Evolutionary conservation across 1,284 basidiomycete genomes (phyloP).

Genomic region (Phaffia rhodozyma): DNA sequence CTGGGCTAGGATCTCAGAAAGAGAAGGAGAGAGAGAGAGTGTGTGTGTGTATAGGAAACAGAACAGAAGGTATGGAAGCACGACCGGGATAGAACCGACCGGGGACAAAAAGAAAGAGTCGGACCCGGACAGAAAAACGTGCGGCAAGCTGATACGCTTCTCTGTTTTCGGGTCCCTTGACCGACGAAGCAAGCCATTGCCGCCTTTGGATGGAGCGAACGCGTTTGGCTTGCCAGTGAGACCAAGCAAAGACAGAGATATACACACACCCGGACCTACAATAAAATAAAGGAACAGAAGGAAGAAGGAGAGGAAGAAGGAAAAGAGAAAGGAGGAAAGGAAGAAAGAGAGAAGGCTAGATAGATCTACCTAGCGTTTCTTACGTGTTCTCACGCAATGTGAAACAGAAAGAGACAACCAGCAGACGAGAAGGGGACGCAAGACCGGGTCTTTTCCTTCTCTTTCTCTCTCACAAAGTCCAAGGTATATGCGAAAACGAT

Average conservation of each 20-base stretch:
- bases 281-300: too few species aligned
- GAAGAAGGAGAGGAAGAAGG: too few species aligned
- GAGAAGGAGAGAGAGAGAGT: neutral
- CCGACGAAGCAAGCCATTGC: neutral
- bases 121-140: too few species aligned
- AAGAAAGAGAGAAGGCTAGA: neutral
- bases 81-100: neutral
- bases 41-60: neutral
- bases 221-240: too few species aligned
- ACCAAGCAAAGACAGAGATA: too few species aligned
- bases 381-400: constrained; percentile 13
- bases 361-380: neutral
- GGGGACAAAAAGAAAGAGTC: neutral
- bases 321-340: too few species aligned
- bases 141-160: too few species aligned
- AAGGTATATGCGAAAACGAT: neutral
- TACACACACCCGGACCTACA: too few species aligned
- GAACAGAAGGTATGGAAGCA: neutral
- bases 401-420: too few species aligned
- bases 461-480: too few species aligned
- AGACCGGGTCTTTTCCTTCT: neutral
- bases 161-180: constrained; percentile 13
- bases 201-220: neutral
- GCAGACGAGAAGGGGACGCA: neutral
- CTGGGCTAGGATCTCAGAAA: neutral